A percentile compares a stretch with the other conserved stretches of the same genome.
Evolutionary conservation across 352 stramenopile genomes (phyloP).

Genomic region (Globisporangium lucens): DNA sequence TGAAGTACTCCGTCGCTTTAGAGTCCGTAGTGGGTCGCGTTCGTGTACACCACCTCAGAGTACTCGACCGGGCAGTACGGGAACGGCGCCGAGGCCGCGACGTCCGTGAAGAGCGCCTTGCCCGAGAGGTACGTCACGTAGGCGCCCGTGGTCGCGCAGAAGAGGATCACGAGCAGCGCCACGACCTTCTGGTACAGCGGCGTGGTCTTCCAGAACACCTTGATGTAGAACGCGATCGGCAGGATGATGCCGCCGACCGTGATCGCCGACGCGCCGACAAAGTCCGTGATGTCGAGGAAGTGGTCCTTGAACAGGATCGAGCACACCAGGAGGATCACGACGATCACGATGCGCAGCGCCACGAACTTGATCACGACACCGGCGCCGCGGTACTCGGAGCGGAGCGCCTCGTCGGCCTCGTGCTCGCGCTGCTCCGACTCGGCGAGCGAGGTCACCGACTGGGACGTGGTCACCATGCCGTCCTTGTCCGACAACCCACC

Average conservation of each 20-base stretch:
- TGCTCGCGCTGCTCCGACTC: conserved; percentile 9
- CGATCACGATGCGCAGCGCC: conserved; percentile 12
- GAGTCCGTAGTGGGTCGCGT: conserved; percentile 24
- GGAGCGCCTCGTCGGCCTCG: conserved; percentile 14
- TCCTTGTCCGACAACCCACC: conserved; percentile 1
- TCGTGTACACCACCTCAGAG: conserved; percentile 29
- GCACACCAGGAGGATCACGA: conserved; percentile 11
- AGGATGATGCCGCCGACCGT: conserved; percentile 29
- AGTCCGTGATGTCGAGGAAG: conserved; percentile 19
- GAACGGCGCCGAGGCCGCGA: conserved; percentile 12
- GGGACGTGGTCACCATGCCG: neutral
- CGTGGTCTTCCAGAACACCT: conserved; percentile 23
- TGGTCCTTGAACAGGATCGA: conserved; percentile 19
- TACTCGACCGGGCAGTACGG: conserved; percentile 27
- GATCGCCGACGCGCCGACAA: conserved; percentile 29
- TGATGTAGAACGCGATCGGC: conserved; percentile 28
- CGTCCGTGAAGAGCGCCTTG: conserved; percentile 25
- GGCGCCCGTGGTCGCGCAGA: conserved; percentile 16
- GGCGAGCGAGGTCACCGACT: conserved; percentile 14
- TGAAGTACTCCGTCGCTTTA: neutral
- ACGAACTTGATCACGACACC: conserved; percentile 20
- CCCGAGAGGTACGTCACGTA: conserved; percentile 31
- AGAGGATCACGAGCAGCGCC: conserved; percentile 20
- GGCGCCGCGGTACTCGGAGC: conserved; percentile 16
- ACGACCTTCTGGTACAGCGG: conserved; percentile 19